Base-by-base conservation (phyloP, 371 early-diverging fungal species). In the Sporodiniella umbellata region DNA sequence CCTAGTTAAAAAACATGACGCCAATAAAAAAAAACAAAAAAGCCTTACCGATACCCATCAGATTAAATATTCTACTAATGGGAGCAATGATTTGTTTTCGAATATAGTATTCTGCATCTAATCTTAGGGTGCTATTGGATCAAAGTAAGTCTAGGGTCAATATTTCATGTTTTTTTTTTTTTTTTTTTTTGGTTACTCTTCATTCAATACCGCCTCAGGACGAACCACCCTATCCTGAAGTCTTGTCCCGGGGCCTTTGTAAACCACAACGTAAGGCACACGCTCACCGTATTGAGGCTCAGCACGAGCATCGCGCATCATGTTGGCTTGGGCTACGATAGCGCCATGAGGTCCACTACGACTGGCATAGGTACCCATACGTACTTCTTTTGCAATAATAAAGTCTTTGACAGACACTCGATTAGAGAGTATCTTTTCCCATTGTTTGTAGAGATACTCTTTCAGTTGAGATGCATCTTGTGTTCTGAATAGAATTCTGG, bases 251-350 rank as follows among this genome's bases (percentile, higher is more conserved):
- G 85, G 83, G 0, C 84, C 86, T 3, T 81, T 75, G 51, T 86
- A 71, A 0, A 87, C 83, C 0, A 96, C 89, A 1, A 95, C 80
- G 45, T 88, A 94, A 0, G 96, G 93, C 1, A 93, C 89, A 3
- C 96, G 82, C 53, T 95, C 92, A 2, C 89, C 90, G 53, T 90
- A 82, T 48, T 91, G 86, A 0, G 95, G 93, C 53, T 85, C 90
- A 0, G 87, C 72, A 0, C 90, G 70, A 7, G 68, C 72, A 58
- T 93, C 92, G 4, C 49, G 12, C n/a, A 72, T 60, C 84, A 93
- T 90, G 33, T 70, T 65, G 17, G 79, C 64, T 8, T 64, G 75
- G 23, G 85, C 83, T 1, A 96, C 76, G 6, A 78, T 51, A 5
- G 91, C 95, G 1, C 94, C 93, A 12, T 93, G 86, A 7, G 93